Base-by-base conservation (phyloP, 345 rosid genomes). In the Euphorbia peplus region DNA sequence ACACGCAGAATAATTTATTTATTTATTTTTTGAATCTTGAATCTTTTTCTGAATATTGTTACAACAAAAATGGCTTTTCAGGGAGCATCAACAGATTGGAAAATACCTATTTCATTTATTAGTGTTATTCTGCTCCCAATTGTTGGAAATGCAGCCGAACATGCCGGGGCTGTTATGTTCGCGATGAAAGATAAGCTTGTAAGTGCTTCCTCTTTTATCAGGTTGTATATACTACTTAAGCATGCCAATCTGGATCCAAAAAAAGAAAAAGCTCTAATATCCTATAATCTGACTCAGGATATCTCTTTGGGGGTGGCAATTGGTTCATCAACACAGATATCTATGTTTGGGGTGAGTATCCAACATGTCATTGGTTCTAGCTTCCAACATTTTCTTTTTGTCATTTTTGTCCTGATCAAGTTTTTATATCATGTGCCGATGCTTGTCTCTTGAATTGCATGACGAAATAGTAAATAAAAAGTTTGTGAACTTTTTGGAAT, bases 71-170 rank as follows among this genome's bases (percentile, higher is more conserved):
- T 71, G 2, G 22, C 0, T 68, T 74, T 70, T 55, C 73, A 84
- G 84, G 88, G 83, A 63, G 81, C 88, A 60, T 78, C 86, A 9
- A 73, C 25, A n/a, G 61, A 81, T 8, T 67, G 75, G 79, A 82
- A 80, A 62, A 72, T 82, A 32, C 81, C 85, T 1, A 59, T 82
- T 6, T 71, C 86, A 8, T 84, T 84, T 73, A 82, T 80, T 32
- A 84, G 88, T 21, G 86, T 84, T 53, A 76, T 84, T 55, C 73
- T 82, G 41, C 80, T 82, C 11, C 88, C 86, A 21, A 82, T 84
- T 16, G 81, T 84, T 55, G 86, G 88, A 52, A 84, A 84, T 66
- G 88, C 88, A 12, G 85, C 88, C 62, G 85, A 84, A 69, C 88
- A 84, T 72, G 84, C 86, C 13, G 73, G 85, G 65, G 86, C 86